phyloP scores from a whole-genome alignment of 192 early-diverging fungal genomes.

The Martensiomyces pterosporus region DNA sequence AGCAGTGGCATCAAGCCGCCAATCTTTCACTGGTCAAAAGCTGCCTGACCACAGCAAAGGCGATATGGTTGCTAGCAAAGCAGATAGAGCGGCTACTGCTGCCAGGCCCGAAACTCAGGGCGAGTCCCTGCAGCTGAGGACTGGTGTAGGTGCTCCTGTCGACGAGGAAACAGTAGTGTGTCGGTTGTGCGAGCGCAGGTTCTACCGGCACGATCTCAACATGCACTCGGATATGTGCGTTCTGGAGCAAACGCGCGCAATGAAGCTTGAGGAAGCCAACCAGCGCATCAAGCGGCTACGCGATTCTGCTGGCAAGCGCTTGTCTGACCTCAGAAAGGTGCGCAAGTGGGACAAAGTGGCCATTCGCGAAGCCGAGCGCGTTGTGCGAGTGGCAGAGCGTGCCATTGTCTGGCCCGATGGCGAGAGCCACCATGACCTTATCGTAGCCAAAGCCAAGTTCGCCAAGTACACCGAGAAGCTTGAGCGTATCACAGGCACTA shows the following conservation, averaged over 20 bases:
- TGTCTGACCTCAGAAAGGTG: slow-evolving; percentile 39
- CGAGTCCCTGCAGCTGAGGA: neutral
- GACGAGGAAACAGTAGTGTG: slow-evolving; percentile 60
- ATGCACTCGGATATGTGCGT: slow-evolving; percentile 78
- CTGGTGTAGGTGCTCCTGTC: neutral
- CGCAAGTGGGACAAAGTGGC: slow-evolving; percentile 35
- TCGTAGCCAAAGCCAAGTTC: slow-evolving; percentile 43
- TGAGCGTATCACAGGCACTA: slow-evolving; percentile 21
- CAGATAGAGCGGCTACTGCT: too few species aligned
- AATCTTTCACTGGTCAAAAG: too few species aligned
- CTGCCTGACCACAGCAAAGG: too few species aligned
- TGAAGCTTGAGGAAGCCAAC: slow-evolving; percentile 60
- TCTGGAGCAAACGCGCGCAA: slow-evolving; percentile 65
- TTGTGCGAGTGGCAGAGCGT: slow-evolving; percentile 41
- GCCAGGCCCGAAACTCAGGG: neutral
- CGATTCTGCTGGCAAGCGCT: slow-evolving; percentile 49
- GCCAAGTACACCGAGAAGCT: slow-evolving; percentile 49
- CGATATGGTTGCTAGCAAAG: too few species aligned
- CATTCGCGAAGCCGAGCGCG: slow-evolving; percentile 34
- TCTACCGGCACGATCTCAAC: slow-evolving; percentile 61
- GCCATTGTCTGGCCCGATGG: slow-evolving; percentile 42
- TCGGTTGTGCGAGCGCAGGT: slow-evolving; percentile 81
- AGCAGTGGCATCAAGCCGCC: too few species aligned
- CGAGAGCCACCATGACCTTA: slow-evolving; percentile 48
- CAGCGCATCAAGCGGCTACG: slow-evolving; percentile 55